Base-by-base conservation (phyloP, 2,329 filamentous ascomycete genomes). In the Fusarium acutatum region DNA sequence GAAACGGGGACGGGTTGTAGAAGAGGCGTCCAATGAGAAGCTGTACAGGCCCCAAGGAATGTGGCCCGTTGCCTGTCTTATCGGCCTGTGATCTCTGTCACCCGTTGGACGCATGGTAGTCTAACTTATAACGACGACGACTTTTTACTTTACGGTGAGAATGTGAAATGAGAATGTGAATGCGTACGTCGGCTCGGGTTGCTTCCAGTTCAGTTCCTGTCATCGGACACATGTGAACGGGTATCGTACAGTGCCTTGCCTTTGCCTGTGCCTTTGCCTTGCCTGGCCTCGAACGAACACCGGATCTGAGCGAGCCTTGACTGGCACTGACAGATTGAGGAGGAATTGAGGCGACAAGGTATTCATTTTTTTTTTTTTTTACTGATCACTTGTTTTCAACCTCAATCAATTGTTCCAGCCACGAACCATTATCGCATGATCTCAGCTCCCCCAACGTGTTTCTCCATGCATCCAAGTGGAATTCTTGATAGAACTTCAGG, bases 1-100 rank as follows among this genome's bases (percentile, higher is more conserved):
- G 67, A 71, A 72, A 73, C 61, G 40, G 69, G 67, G 68, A 71
- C 63, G 40, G 69, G 63, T 69, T 74, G 65, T 65, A 71, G 37
- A 58, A 52, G 67, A 69, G 67, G 68, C 67, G 75, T 71, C 76
- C 76, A 78, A 78, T 78, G 34, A 70, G 49, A 67, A 34, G 37
- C 35, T 52, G 46, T 56, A 41, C 30, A 50, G 38, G 54, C 24
- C 22, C 53, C 46, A 64, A 58, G 72, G 63, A 74, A 75, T 73
- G 65, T 74, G 63, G 71, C 67, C 71, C 71, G 65, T 73, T 73
- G 63, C 44, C 43, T 50, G 41, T 52, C 41, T 47, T 64, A 54
- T 63, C 65, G 49, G 50, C 56, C 59, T 58, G 71, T 71, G 69
- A 75, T 76, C 71, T 69, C 74, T 56, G 47, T 67, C 61, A 61